Evolutionary conservation across 352 stramenopile species (phyloP).

Genomic region (Pythium insidiosum): DNA sequence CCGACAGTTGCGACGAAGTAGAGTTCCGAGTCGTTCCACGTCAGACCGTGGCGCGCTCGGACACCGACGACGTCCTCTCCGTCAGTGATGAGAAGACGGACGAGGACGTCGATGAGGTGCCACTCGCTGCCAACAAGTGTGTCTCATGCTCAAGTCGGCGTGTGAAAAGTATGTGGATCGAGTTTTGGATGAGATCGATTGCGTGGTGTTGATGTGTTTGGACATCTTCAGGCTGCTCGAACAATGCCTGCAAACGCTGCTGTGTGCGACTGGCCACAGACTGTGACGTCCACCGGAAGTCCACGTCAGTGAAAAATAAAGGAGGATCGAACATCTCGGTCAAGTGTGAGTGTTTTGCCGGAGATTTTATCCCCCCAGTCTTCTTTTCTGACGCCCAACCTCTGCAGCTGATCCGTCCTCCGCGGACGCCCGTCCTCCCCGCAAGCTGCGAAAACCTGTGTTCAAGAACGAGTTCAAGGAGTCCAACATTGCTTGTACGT

Average conservation of each 20-base stretch:
- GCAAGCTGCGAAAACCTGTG: slow-evolving; percentile 30
- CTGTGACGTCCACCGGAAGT: slow-evolving; percentile 34
- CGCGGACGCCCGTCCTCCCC: background rate
- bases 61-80: slow-evolving; percentile 4
- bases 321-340: too few relatives aligned
- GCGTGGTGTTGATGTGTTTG: background rate
- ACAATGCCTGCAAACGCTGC: slow-evolving; percentile 64
- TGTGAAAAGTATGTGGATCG: slow-evolving; percentile 5
- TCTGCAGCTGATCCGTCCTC: background rate
- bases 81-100: slow-evolving; percentile 1
- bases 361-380: too few relatives aligned
- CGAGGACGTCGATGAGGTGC: background rate
- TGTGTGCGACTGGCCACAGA: slow-evolving; percentile 30
- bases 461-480: slow-evolving; percentile 81
- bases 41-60: too few relatives aligned
- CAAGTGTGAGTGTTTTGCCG: too few relatives aligned
- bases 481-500: slow-evolving; percentile 61
- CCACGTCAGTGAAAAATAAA: slow-evolving; percentile 14
- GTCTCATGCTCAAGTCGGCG: slow-evolving; percentile 4
- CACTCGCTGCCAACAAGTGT: slow-evolving; percentile 9
- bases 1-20: background rate
- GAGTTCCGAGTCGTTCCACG: too few relatives aligned
- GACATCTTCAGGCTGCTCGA: slow-evolving; percentile 23
- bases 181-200: background rate
- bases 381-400: too few relatives aligned